Percentiles rank a stretch among this genome's conserved stretches.
Conservation (phyloP, 2,329 filamentous ascomycete genomes). For the Calonectria ilicicola region DNA sequence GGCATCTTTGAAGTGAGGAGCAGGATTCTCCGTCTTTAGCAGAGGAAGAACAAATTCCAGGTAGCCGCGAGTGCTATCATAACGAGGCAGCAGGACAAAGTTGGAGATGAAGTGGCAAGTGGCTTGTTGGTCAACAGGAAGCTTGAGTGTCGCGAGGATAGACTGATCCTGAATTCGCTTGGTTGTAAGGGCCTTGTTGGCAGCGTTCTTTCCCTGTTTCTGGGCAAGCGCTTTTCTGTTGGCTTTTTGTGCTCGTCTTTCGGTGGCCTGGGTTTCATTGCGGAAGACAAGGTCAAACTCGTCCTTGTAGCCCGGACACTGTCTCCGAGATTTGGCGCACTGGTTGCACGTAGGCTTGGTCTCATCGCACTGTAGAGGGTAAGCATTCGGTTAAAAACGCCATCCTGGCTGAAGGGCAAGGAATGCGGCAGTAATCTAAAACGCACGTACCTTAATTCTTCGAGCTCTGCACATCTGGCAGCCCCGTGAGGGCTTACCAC, state of each 20-base stretch:
- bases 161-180: conserved; percentile 39
- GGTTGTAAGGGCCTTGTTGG: conserved; percentile 25
- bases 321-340: conserved; percentile 71
- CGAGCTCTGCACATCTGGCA: conserved; percentile 81
- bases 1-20: conserved; percentile 64
- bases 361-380: conserved; percentile 70
- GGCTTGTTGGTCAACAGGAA: conserved; percentile 67
- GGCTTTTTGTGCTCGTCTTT: conserved; percentile 69
- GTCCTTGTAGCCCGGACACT: conserved; percentile 76
- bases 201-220: conserved; percentile 47
- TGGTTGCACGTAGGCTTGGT: conserved; percentile 74
- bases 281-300: conserved; percentile 80
- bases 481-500: conserved; percentile 74
- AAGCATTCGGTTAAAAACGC: conserved; percentile 12
- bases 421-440: background rate
- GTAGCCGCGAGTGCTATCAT: conserved; percentile 65
- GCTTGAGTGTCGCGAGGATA: conserved; percentile 49
- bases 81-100: conserved; percentile 66
- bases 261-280: conserved; percentile 77
- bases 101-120: conserved; percentile 71
- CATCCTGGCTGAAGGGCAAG: background rate
- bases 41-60: conserved; percentile 71
- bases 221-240: conserved; percentile 59
- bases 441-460: conserved; percentile 74
- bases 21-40: conserved; percentile 56